Evolutionary conservation across 768 basidiomycete species (phyloP).

Genomic region (Lactifluus pinguis): DNA sequence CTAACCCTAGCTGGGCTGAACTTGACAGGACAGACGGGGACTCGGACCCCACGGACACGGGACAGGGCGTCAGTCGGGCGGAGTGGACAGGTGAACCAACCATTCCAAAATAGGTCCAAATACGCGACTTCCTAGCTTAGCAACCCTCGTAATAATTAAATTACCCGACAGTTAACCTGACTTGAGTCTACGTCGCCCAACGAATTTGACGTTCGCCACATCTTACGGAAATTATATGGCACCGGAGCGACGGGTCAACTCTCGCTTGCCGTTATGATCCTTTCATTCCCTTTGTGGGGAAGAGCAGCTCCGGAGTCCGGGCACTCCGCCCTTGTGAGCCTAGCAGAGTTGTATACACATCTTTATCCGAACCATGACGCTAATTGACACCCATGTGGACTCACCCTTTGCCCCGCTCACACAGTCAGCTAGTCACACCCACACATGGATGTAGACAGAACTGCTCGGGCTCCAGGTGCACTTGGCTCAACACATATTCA

Average conservation of each 20-base stretch:
- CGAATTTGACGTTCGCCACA: no score
- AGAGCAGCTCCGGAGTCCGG: neutral
- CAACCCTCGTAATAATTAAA: neutral
- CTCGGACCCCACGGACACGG: neutral
- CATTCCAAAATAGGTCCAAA: conserved; percentile 16
- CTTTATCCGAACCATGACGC: no score
- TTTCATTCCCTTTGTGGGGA: neutral
- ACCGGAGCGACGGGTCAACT: neutral
- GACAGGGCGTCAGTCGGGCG: neutral
- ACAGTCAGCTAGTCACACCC: no score
- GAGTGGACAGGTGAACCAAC: neutral
- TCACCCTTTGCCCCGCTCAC: no score
- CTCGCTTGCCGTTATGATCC: neutral
- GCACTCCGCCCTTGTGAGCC: neutral
- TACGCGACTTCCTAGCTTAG: neutral
- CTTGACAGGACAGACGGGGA: neutral
- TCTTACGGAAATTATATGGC: neutral
- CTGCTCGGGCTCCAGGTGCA: no score
- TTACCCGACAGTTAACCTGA: no score
- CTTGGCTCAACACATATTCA: no score
- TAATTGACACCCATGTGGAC: no score
- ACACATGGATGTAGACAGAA: no score
- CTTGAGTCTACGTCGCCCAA: no score
- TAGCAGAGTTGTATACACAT: no score
- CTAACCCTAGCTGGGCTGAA: neutral